Evolutionary conservation across 257 asterid genomes (phyloP).

Genomic region (Cinchona pubescens): DNA sequence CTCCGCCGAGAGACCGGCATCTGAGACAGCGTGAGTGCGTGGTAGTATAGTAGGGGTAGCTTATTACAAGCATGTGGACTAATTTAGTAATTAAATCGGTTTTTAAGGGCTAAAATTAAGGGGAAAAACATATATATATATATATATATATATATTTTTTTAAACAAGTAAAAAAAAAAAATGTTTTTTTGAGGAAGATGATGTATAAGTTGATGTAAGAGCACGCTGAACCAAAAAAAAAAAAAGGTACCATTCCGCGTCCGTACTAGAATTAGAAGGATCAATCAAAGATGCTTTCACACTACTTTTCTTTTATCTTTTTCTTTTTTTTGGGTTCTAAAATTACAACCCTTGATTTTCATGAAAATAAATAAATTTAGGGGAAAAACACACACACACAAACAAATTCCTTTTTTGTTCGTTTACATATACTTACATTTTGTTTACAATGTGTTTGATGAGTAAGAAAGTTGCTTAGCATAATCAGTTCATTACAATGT

Average conservation of each 20-base stretch:
- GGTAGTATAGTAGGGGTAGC: background rate
- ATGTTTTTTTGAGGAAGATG: background rate
- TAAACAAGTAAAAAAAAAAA: background rate
- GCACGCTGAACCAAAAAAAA: background rate
- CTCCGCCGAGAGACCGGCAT: slow-evolving; percentile 38
- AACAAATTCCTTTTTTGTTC: background rate
- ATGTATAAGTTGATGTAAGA: slow-evolving; percentile 6
- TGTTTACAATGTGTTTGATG: background rate
- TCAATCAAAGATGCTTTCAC: slow-evolving; percentile 24
- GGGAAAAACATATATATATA: background rate
- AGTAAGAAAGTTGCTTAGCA: background rate
- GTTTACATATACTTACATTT: too few species aligned
- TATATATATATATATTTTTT: too few species aligned
- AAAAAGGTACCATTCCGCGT: slow-evolving; percentile 26
- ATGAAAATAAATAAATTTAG: too few species aligned
- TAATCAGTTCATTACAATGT: background rate
- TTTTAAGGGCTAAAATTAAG: slow-evolving; percentile 15
- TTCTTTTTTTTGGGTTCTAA: background rate
- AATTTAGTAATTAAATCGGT: slow-evolving; percentile 21
- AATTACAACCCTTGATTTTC: background rate
- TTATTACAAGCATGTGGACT: background rate
- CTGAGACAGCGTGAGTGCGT: slow-evolving; percentile 68
- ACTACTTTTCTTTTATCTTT: slow-evolving; percentile 5
- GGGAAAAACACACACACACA: too few species aligned
- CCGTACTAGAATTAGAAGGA: slow-evolving; percentile 51